A percentile compares a stretch with the other conserved stretches of the same genome.
phyloP scores from a whole-genome alignment of 2,329 filamentous ascomycete genomes.

The Penicillium vulpinum region DNA sequence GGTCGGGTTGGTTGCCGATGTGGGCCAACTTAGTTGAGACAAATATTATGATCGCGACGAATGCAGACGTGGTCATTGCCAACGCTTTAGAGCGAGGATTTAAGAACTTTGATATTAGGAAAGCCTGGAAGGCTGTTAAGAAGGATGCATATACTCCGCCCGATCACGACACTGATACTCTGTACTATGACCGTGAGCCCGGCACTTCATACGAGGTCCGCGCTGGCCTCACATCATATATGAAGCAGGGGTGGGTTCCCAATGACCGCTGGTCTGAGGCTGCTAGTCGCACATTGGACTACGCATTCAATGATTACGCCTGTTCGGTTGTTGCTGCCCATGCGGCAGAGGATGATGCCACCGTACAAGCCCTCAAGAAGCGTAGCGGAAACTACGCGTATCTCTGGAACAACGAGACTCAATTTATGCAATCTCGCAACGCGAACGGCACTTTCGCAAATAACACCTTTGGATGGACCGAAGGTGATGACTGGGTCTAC shows the following conservation, averaged over 20 bases:
- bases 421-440: constrained; percentile 53
- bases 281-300: constrained; percentile 50
- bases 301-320: constrained; percentile 51
- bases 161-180: constrained; percentile 44
- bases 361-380: constrained; percentile 33
- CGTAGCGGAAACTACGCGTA: constrained; percentile 46
- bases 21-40: constrained; percentile 54
- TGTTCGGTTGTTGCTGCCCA: constrained; percentile 43
- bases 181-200: constrained; percentile 52
- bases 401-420: constrained; percentile 47
- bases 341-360: constrained; percentile 37
- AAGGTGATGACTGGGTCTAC: constrained; percentile 54
- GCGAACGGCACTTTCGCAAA: constrained; percentile 49
- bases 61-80: constrained; percentile 51
- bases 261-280: constrained; percentile 53
- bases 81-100: constrained; percentile 50
- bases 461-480: constrained; percentile 50
- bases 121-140: constrained; percentile 47
- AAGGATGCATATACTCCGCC: constrained; percentile 51
- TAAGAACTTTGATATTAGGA: constrained; percentile 43
- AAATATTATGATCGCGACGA: constrained; percentile 54
- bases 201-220: constrained; percentile 49
- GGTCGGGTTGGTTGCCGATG: constrained; percentile 50
- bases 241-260: constrained; percentile 48
- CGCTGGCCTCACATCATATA: constrained; percentile 49